Base-by-base conservation (phyloP, 108 stramenopile species). In the Aurantiochytrium sp. region DNA sequence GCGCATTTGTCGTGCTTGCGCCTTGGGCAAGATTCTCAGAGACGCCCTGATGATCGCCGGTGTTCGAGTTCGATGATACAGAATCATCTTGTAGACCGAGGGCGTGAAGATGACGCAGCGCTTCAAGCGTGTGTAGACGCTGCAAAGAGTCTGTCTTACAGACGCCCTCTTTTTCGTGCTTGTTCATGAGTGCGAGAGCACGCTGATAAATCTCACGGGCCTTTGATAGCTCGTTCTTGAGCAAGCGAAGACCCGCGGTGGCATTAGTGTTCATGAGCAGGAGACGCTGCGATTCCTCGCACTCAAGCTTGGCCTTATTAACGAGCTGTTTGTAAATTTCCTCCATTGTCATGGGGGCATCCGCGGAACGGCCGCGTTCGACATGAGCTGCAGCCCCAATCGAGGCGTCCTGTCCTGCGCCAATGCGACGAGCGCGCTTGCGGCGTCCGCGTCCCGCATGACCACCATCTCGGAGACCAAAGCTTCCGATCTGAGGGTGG, bases 111-210 rank as follows among this genome's bases (percentile, higher is more conserved):
- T 83, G 76, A 47, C 51, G 45, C 49, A 83, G 12, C 19, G 49
- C 76, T 53, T 83, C 76, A 2, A 83, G 28, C 6, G 76, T 83
- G 49, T 83, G 76, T 0, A 83, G 76, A 18, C 76, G 76, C 51
- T 83, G 76, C 76, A 83, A 35, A 21, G 76, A 83, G 76, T 83
- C 76, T 53, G 76, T 83, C 28, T 83, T 83, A 18, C 64, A 69
- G 64, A 18, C 25, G 42, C 42, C 42, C 10, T 69, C 64, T 18
- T 69, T 69, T 42, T 69, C 64, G 76, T 83, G 76, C n/a, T 53
- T 83, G n/a, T 47, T 53, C 45, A 53, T 53, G 49, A 83, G 76
- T 6, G 19, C 51, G n/a, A 83, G 28, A 8, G 51, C 51, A 12
- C 49, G 51, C 51, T 83, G 76, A 53, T 83, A 83, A 12, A 45